Conservation (phyloP, 1,284 basidiomycete species). For the Ustilago trichophora region DNA sequence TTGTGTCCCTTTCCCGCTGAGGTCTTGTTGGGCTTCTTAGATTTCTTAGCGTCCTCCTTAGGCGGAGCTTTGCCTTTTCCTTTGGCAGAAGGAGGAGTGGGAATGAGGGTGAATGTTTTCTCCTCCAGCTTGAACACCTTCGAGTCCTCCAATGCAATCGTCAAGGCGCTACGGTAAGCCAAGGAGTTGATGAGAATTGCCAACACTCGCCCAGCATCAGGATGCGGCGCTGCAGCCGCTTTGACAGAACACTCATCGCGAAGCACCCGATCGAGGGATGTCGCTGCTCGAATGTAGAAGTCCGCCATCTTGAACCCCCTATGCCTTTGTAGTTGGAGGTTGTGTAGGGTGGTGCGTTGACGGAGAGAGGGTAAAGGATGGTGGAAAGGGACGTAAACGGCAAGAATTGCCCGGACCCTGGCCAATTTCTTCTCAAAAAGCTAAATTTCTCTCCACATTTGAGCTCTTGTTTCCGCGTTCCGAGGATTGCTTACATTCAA, state of each 20-base stretch:
- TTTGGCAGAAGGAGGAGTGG: not conserved
- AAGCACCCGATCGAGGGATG: slow-evolving; percentile 49
- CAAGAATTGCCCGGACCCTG: not conserved
- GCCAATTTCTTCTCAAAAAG: slow-evolving; percentile 13
- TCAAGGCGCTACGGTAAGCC: slow-evolving; percentile 44
- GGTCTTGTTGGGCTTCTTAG: not conserved
- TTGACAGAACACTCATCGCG: slow-evolving; percentile 56
- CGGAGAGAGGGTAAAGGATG: not conserved
- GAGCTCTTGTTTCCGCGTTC: not conserved
- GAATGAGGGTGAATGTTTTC: slow-evolving; percentile 28
- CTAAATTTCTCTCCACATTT: slow-evolving; percentile 15
- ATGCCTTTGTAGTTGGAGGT: no score
- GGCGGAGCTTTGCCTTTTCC: slow-evolving; percentile 3
- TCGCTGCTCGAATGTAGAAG: slow-evolving; percentile 57
- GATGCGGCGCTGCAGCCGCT: slow-evolving; percentile 34
- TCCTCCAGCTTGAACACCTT: slow-evolving; percentile 38
- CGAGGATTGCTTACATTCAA: no score
- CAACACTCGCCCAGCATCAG: slow-evolving; percentile 53
- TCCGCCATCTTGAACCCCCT: slow-evolving; percentile 41
- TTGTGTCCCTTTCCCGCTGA: not conserved
- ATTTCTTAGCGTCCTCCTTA: not conserved
- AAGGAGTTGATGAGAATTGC: slow-evolving; percentile 57
- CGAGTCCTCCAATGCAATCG: slow-evolving; percentile 28
- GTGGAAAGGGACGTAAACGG: not conserved
- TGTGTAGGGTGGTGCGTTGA: not conserved